A percentile compares a stretch with the other conserved stretches of the same genome.
phyloP scores from a whole-genome alignment of 768 basidiomycete genomes.

The Pleurotus platypus region DNA sequence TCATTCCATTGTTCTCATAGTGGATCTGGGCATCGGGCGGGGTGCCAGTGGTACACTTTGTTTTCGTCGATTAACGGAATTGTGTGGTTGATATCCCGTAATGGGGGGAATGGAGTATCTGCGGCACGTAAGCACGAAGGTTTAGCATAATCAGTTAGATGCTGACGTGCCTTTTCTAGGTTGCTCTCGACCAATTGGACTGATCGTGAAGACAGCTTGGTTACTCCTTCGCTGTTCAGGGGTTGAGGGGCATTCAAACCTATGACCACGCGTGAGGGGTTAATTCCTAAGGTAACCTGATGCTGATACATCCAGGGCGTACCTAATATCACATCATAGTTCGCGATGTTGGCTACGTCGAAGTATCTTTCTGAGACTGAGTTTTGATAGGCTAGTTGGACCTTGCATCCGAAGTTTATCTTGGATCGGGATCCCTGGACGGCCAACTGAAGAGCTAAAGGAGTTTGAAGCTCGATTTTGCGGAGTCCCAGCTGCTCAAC shows the following conservation, averaged over 20 bases:
- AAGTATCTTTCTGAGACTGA: slow-evolving; percentile 26
- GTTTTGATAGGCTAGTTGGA: slow-evolving; percentile 26
- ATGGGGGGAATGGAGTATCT: slow-evolving; percentile 21
- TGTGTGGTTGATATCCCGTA: slow-evolving; percentile 20
- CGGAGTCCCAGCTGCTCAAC: slow-evolving; percentile 30
- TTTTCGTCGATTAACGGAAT: slow-evolving; percentile 22
- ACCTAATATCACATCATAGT: slow-evolving; percentile 34
- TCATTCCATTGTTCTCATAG: slow-evolving; percentile 14
- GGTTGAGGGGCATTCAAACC: slow-evolving; percentile 9
- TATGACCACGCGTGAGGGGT: slow-evolving; percentile 15
- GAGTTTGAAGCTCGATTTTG: slow-evolving; percentile 21
- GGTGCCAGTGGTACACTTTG: slow-evolving; percentile 17
- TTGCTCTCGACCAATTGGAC: slow-evolving; percentile 5
- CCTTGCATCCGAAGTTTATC: slow-evolving; percentile 23
- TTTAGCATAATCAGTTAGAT: slow-evolving; percentile 12
- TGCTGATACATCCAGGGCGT: slow-evolving; percentile 30
- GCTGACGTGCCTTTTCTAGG: slow-evolving; percentile 8
- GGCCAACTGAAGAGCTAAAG: slow-evolving; percentile 32
- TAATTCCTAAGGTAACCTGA: slow-evolving; percentile 23
- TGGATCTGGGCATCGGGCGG: slow-evolving; percentile 20
- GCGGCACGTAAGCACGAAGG: slow-evolving; percentile 15
- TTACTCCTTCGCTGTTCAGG: slow-evolving; percentile 12
- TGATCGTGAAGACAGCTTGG: slow-evolving; percentile 8
- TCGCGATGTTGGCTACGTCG: slow-evolving; percentile 32
- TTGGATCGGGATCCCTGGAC: slow-evolving; percentile 32